phyloP scores from a whole-genome alignment of 495 filamentous ascomycete species.

The Margaritispora aquatica region DNA sequence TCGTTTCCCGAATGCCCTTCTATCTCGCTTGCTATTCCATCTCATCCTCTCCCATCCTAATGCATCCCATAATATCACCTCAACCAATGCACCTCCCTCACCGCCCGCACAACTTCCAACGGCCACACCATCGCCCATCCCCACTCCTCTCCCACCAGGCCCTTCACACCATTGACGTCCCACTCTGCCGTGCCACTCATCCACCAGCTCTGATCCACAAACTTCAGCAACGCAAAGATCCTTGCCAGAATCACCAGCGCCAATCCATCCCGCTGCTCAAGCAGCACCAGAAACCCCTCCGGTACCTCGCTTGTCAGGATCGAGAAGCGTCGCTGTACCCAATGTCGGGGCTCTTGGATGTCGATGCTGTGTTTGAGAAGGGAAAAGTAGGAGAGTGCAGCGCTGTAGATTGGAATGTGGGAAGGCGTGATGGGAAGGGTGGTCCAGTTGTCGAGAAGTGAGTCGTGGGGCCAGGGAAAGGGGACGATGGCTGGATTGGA shows the following conservation, averaged over 20 bases:
- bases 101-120: background rate
- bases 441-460: background rate
- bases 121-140: slow-evolving; percentile 16
- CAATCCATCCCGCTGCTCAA: slow-evolving; percentile 4
- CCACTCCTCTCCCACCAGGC: slow-evolving; percentile 9
- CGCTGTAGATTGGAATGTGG: background rate
- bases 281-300: slow-evolving; percentile 6
- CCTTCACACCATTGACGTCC: background rate
- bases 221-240: slow-evolving; percentile 7
- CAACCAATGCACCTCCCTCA: background rate
- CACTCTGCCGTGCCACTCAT: slow-evolving; percentile 12
- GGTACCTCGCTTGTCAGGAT: slow-evolving; percentile 10
- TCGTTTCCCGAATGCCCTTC: too few relatives aligned
- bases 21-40: too few relatives aligned
- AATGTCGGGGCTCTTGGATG: background rate
- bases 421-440: background rate
- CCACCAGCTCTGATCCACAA: slow-evolving; percentile 15
- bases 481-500: background rate
- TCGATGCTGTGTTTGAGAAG: background rate
- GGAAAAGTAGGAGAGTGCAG: background rate
- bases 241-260: slow-evolving; percentile 10
- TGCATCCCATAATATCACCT: too few relatives aligned
- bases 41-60: too few relatives aligned
- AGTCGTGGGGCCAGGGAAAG: background rate
- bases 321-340: slow-evolving; percentile 3